Percentiles rank a stretch among this genome's conserved stretches.
Evolutionary conservation across 495 filamentous ascomycete genomes (phyloP).

Genomic region (Cercophora newfieldiana): DNA sequence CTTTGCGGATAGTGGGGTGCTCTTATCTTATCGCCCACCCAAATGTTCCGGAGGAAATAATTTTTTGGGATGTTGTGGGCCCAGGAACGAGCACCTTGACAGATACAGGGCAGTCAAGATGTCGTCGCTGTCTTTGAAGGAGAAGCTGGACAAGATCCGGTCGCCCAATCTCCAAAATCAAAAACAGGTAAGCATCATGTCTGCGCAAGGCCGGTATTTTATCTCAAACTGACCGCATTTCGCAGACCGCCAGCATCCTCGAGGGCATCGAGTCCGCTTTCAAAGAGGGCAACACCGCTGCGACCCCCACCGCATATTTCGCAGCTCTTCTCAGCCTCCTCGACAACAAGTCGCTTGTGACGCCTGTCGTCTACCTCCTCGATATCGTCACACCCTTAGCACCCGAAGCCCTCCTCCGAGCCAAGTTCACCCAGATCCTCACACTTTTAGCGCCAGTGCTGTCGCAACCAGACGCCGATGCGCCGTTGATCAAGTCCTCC

Average conservation of each 20-base stretch:
- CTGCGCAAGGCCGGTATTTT: not conserved
- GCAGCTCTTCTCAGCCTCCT: slow-evolving; percentile 92
- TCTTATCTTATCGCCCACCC: slow-evolving; percentile 21
- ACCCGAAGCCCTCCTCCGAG: slow-evolving; percentile 79
- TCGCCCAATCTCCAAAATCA: slow-evolving; percentile 95
- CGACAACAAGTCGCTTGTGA: slow-evolving; percentile 80
- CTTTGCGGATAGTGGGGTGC: slow-evolving; percentile 24
- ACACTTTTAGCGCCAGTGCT: slow-evolving; percentile 80
- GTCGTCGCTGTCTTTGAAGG: slow-evolving; percentile 68
- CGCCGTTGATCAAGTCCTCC: slow-evolving; percentile 80
- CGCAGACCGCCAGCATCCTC: slow-evolving; percentile 81
- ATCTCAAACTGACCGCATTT: slow-evolving; percentile 15
- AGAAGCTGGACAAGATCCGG: slow-evolving; percentile 94
- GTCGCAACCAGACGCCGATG: slow-evolving; percentile 77
- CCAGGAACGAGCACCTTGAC: slow-evolving; percentile 7
- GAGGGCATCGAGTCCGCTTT: slow-evolving; percentile 91
- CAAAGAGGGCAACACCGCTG: slow-evolving; percentile 76
- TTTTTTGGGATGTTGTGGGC: not conserved
- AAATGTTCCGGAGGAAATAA: no score
- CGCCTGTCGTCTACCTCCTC: slow-evolving; percentile 92
- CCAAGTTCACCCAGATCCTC: slow-evolving; percentile 93
- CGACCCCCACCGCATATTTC: slow-evolving; percentile 88
- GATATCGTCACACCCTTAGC: slow-evolving; percentile 82
- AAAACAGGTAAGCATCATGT: slow-evolving; percentile 65
- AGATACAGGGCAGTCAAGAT: slow-evolving; percentile 36